A percentile compares a stretch with the other conserved stretches of the same genome.
Conservation (phyloP, 768 basidiomycete genomes). For the Lentinula guzmanii region DNA sequence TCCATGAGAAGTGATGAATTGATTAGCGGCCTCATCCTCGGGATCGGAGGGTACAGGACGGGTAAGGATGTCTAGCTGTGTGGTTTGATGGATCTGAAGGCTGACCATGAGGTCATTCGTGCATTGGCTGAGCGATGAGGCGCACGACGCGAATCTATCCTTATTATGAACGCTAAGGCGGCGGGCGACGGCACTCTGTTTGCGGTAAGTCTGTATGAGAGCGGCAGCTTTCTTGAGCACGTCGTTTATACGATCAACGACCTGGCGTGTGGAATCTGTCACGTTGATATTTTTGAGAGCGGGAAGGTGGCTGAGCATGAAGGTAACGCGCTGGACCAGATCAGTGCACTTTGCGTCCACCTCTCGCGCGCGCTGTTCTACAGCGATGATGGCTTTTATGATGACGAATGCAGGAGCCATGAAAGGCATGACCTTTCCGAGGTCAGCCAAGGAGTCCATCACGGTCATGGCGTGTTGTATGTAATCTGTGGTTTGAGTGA, state of each 20-base stretch:
- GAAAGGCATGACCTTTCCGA: conserved; percentile 30
- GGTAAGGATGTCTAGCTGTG: conserved; percentile 29
- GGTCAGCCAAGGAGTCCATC: conserved; percentile 24
- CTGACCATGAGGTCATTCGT: conserved; percentile 33
- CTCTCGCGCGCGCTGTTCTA: conserved; percentile 29
- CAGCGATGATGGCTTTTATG: conserved; percentile 32
- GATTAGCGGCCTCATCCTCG: conserved; percentile 28
- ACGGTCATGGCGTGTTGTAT: conserved; percentile 25
- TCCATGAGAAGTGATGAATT: conserved; percentile 29
- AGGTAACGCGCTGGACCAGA: conserved; percentile 33
- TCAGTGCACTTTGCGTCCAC: conserved; percentile 34
- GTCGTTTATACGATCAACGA: conserved; percentile 33
- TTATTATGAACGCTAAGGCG: conserved; percentile 30
- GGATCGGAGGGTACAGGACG: conserved; percentile 30
- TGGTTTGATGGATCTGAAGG: conserved; percentile 34
- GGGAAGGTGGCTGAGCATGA: conserved; percentile 35
- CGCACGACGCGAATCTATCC: conserved; percentile 28
- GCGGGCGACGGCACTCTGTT: conserved; percentile 27
- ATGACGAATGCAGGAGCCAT: conserved; percentile 32
- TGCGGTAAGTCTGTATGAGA: conserved; percentile 32
- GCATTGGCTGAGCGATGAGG: conserved; percentile 24
- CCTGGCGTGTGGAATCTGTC: conserved; percentile 26
- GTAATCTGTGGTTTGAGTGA: neutral
- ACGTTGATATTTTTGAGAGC: conserved; percentile 24
- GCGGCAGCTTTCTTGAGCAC: conserved; percentile 30